Conservation (phyloP, 352 stramenopile genomes). For the Phytophthora meadii region DNA sequence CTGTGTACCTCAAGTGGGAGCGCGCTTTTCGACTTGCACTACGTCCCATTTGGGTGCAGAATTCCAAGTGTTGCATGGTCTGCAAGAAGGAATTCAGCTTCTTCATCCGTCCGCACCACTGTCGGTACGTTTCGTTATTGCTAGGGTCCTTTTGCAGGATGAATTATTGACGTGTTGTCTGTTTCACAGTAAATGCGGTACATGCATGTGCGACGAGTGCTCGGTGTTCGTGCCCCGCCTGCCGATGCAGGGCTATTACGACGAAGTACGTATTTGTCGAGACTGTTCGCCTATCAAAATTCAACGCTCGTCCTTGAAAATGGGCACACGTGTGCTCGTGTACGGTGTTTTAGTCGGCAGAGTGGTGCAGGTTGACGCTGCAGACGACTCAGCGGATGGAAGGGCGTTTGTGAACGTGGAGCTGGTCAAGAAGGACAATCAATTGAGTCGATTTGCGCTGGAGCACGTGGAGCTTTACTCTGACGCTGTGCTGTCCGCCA, state of each 20-base stretch:
- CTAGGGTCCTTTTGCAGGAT: background rate
- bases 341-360: slow-evolving; percentile 73
- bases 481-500: slow-evolving; percentile 76
- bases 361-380: slow-evolving; percentile 70
- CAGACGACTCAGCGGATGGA: slow-evolving; percentile 62
- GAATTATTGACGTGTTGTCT: slow-evolving; percentile 13
- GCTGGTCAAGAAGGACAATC: slow-evolving; percentile 55
- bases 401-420: slow-evolving; percentile 69
- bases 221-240: slow-evolving; percentile 77
- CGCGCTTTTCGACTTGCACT: slow-evolving; percentile 79
- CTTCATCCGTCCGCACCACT: slow-evolving; percentile 84
- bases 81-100: slow-evolving; percentile 79
- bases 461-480: slow-evolving; percentile 84
- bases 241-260: slow-evolving; percentile 86
- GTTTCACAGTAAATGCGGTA: slow-evolving; percentile 74
- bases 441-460: slow-evolving; percentile 59
- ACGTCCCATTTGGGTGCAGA: slow-evolving; percentile 83
- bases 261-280: slow-evolving; percentile 82
- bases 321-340: slow-evolving; percentile 76
- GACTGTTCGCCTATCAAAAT: slow-evolving; percentile 83
- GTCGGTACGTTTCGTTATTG: slow-evolving; percentile 43
- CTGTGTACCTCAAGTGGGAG: slow-evolving; percentile 83
- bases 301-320: slow-evolving; percentile 67
- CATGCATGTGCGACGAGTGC: slow-evolving; percentile 87
- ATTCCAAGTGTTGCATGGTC: slow-evolving; percentile 75